These are phyloP conservation scores for Aspergillus saccharolyticus DNA, from an alignment of 495 filamentous ascomycete species.

Conservation along the genomic window DNA sequence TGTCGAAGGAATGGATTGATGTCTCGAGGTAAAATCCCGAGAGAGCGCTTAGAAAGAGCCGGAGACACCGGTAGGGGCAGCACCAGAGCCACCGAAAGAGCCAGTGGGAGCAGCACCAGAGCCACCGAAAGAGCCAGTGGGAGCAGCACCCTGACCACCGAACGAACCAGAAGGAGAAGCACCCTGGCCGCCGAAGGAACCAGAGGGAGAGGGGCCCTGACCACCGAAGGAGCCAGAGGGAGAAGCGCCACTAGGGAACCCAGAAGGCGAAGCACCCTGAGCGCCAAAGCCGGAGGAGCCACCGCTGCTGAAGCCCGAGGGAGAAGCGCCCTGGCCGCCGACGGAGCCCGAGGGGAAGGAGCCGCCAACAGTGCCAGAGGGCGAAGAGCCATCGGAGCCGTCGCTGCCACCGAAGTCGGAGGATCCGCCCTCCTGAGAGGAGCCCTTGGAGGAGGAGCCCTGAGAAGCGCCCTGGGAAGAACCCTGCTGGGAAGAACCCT, in stretches of 20 bases:
- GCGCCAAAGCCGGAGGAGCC: not conserved
- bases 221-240: not conserved
- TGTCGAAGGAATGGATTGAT: not conserved
- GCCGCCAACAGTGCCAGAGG: not conserved
- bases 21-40: not conserved
- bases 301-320: not conserved
- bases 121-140: not conserved
- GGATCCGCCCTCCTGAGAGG: not conserved
- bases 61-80: not conserved
- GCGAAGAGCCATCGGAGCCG: not conserved
- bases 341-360: not conserved
- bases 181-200: not conserved
- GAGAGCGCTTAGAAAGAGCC: slow-evolving; percentile 1
- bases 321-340: not conserved
- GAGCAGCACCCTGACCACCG: not conserved
- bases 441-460: not conserved
- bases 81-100: not conserved
- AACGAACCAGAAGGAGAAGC: not conserved
- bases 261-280: not conserved
- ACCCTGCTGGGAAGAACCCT: not conserved
- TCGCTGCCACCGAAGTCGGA: not conserved
- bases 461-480: not conserved
- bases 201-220: not conserved
- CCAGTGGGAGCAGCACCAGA: not conserved
- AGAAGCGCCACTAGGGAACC: not conserved